phyloP scores from a whole-genome alignment of 805 yeast genomes.

The Candida ficus region DNA sequence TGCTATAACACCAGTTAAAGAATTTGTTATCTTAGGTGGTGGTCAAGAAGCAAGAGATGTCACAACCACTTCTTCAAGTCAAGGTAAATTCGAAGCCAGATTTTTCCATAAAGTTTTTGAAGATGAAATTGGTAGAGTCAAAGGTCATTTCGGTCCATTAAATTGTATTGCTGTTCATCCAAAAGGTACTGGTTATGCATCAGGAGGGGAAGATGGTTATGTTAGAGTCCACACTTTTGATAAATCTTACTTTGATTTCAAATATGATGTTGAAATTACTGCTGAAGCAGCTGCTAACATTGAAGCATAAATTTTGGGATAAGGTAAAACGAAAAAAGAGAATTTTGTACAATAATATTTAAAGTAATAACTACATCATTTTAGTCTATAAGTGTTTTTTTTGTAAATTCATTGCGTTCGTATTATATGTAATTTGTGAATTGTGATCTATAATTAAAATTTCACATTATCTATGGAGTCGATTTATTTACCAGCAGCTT shows the following conservation, averaged over 20 bases:
- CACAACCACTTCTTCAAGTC: slow-evolving; percentile 89
- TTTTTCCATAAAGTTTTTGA: slow-evolving; percentile 91
- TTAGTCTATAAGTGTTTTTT: too few relatives aligned
- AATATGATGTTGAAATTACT: slow-evolving; percentile 85
- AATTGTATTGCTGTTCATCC: slow-evolving; percentile 94
- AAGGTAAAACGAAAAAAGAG: background rate
- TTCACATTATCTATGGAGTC: background rate
- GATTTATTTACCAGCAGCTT: slow-evolving; percentile 29
- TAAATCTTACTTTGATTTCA: slow-evolving; percentile 87
- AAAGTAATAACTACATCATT: background rate
- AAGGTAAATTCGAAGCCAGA: slow-evolving; percentile 96
- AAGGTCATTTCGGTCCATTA: slow-evolving; percentile 98
- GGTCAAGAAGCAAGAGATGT: slow-evolving; percentile 99
- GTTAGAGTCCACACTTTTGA: slow-evolving; percentile 93
- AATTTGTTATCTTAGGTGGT: slow-evolving; percentile 92
- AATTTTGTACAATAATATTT: slow-evolving; percentile 3
- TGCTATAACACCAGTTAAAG: slow-evolving; percentile 87
- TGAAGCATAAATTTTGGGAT: slow-evolving; percentile 4
- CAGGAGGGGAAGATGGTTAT: slow-evolving; percentile 98
- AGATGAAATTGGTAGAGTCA: slow-evolving; percentile 95
- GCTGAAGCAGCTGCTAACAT: slow-evolving; percentile 39
- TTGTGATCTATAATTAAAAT: too few relatives aligned
- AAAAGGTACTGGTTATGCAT: slow-evolving; percentile 85
- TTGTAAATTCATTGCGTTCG: background rate
- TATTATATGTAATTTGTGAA: too few relatives aligned